Evolutionary conservation across 2,329 filamentous ascomycete genomes (phyloP), one percentile per base, ranked within the genome.

Genomic region (Colletotrichum plurivorum): DNA sequence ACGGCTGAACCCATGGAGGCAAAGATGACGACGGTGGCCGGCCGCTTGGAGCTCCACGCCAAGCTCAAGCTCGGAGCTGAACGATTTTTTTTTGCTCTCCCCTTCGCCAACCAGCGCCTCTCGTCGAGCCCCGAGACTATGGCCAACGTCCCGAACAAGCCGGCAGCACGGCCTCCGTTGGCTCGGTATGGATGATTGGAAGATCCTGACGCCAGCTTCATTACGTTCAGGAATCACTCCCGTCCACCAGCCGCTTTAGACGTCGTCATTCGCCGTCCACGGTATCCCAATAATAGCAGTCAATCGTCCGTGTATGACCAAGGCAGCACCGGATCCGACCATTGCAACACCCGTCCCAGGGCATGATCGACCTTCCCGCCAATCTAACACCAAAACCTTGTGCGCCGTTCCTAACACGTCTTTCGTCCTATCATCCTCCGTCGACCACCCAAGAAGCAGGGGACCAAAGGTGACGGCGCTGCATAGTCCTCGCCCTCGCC

Each of bases 291-390:
- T 57, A 12, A 10, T 36, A 36, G 31, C 31, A 36, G 31, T 36
- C 31, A 36, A 25, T 45, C 31, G 25, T 51, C 15, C 12, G 52
- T 55, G 25, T 39, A 46, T 27, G 20, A 27, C 31, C 20, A 48
- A 51, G 65, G 53, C 22, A 46, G 51, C 4, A 51, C 59, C 64
- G 60, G 52, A 57, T 67, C 52, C 59, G 64, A 52, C 39, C 45
- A 46, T 25, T 31, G 56, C 45, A 57, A 43, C 36, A 48, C 52
- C 39, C 46, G 60, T 57, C 60, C 57, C 27, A 31, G 53, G 53
- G 60, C 60, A 67, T 64, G 66, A 59, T 69, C 61, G 62, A 49
- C 62, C 31, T 41, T 69, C 43, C 49, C 61, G 61, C 49, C 15
- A 65, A 69, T 66, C 41, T 61, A 27, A 59, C 49, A 43, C 43